Base-by-base conservation (phyloP, 768 basidiomycete species). In the Termitomyces heimii region DNA sequence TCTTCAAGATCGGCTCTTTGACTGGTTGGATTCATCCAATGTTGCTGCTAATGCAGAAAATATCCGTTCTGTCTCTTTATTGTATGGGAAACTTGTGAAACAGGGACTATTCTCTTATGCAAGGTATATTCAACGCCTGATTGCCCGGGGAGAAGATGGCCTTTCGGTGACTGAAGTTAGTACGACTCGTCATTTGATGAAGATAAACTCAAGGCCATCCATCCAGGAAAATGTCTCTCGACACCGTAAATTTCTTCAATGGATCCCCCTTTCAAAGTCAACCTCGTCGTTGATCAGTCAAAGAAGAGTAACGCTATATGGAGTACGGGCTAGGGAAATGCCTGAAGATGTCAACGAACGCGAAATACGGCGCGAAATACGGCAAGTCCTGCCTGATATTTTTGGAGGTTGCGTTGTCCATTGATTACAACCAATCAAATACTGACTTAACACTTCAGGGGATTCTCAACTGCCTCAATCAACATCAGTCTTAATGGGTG, bases 1-100 rank as follows among this genome's bases (percentile, higher is more conserved):
- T 55, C 71, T 93, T 7, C 91, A 93, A 60, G 87, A 92, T 60
- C 76, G 83, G 58, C 71, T 94, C 10, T 92, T 94, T 62, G 83
- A 88, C 51, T 94, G 92, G 92, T 71, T 93, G 28, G 88, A 93
- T 65, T 74, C 75, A 1, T 86, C 80, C 10, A 80, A 83, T 6
- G 78, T 82, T 18, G 85, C 85, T 3, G 80, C 75, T 1, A 82
- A 90, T 31, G 55, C 67, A 14, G 70, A 70, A 6, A 88, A 84
- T 62, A 72, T 89, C 4, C 73, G 77, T 31, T 70, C 81, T n/a
- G 79, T 91, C 28, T 79, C 89, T 10, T 71, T 85, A 16, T 71
- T 93, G 7, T 90, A 84, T 54, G 89, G 85, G 4, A 84, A 88
- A 66, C 77, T 94, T 2, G 81, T 89, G 13, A 83, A 84, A 65